Base-by-base conservation (phyloP, 441 rosid genomes). In the Erodium moschatum region DNA sequence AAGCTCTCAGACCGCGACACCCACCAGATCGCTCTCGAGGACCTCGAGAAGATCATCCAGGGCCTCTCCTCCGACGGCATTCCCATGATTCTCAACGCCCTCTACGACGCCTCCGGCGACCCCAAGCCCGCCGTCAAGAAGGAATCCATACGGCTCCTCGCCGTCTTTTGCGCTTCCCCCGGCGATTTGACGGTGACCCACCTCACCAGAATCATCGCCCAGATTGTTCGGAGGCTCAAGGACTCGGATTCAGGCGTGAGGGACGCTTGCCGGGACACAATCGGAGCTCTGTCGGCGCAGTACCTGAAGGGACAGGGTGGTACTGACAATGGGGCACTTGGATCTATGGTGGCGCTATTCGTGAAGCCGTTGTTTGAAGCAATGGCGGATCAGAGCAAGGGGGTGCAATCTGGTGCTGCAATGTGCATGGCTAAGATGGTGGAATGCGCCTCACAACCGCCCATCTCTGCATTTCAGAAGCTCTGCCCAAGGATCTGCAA, bases 1-100 rank as follows among this genome's bases (percentile, higher is more conserved):
- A 91, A 94, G 76, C 91, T 94, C 12, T 85, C 95, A 56, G 99
- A 91, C 82, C 89, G 97, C 1, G 97, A 94, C 67, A 94, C 97
- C 29, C 76, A 94, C 81, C 97, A 91, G 76, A 91, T 94, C 79
- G 99, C 99, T 11, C 81, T 89, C 35, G 90, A 92, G 72, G 97
- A 94, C 80, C 97, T 94, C 73, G 91, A 91, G 72, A 80, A 86
- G 50, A 84, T 84, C 18, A 87, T 81, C 67, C 76, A 85, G 60
- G 77, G 95, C 52, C 81, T 82, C 72, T 79, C 94, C 33, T 85
- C 83, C 60, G 96, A 91, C 29, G 80, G 92, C 66, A 82, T 91
- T 56, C 96, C 97, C 0, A 82, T 94, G 94, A 81, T 91, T 4
- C 87, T 94, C 29, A 94, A 91, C 72, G 89, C 94, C 46, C 91